A percentile compares a stretch with the other conserved stretches of the same genome.
These are phyloP conservation scores for Henningerozyma blattae DNA, from an alignment of 805 yeast species.

Conservation along the genomic window DNA sequence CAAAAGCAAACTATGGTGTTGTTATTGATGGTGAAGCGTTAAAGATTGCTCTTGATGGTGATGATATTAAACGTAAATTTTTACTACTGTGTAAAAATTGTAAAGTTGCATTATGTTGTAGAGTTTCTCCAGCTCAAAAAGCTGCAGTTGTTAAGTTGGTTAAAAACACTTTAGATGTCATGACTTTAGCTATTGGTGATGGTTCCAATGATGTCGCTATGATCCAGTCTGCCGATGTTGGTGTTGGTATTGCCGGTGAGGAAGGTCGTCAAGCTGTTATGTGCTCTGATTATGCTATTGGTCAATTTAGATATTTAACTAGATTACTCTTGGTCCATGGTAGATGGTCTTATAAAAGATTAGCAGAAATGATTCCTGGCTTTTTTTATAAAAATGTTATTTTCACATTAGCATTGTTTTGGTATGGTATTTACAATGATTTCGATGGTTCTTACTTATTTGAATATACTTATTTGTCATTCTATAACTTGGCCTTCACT, in stretches of 20 bases:
- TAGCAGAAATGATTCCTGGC: conserved; percentile 73
- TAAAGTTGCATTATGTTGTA: conserved; percentile 71
- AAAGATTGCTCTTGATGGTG: conserved; percentile 35
- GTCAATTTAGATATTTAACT: conserved; percentile 64
- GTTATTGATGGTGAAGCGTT: conserved; percentile 76
- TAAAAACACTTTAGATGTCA: conserved; percentile 61
- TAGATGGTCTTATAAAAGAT: conserved; percentile 74
- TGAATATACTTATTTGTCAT: conserved; percentile 71
- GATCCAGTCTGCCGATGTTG: conserved; percentile 83
- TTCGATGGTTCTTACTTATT: conserved; percentile 73
- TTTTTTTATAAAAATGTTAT: conserved; percentile 73
- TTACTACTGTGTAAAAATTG: conserved; percentile 67
- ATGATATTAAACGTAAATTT: conserved; percentile 42
- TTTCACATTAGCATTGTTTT: conserved; percentile 61
- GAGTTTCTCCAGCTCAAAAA: conserved; percentile 82
- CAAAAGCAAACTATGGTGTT: conserved; percentile 54
- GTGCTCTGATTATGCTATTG: conserved; percentile 80
- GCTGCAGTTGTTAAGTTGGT: conserved; percentile 75
- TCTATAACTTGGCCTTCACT: conserved; percentile 73
- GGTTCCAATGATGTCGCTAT: conserved; percentile 86
- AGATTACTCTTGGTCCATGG: conserved; percentile 68
- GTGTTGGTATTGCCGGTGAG: conserved; percentile 86
- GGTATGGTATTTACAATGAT: conserved; percentile 66
- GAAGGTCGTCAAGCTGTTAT: conserved; percentile 84
- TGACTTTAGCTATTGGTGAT: conserved; percentile 83